Evolutionary conservation across 2,329 filamentous ascomycete species (phyloP).

Genomic region (Pseudocercospora cruenta): DNA sequence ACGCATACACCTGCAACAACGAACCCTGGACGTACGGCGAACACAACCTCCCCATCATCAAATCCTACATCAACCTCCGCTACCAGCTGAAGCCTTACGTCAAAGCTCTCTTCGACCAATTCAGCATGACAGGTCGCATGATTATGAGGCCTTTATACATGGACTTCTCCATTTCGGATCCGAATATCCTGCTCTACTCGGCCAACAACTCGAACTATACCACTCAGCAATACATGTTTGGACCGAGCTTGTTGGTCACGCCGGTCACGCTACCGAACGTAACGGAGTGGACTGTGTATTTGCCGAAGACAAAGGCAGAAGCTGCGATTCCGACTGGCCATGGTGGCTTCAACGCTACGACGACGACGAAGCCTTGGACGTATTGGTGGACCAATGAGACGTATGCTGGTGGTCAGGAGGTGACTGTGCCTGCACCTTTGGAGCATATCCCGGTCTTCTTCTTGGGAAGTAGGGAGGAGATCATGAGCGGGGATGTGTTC

Average conservation of each 20-base stretch:
- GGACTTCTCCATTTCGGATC: constrained; percentile 42
- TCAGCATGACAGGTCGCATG: constrained; percentile 39
- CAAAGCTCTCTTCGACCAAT: constrained; percentile 39
- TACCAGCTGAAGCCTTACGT: constrained; percentile 38
- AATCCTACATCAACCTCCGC: constrained; percentile 36
- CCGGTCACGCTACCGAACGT: constrained; percentile 43
- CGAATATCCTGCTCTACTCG: constrained; percentile 31
- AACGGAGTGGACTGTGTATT: constrained; percentile 43
- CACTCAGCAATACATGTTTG: constrained; percentile 48
- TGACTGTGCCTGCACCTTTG: constrained; percentile 34
- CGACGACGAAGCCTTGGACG: constrained; percentile 39
- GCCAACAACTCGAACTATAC: constrained; percentile 40
- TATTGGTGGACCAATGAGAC: constrained; percentile 48
- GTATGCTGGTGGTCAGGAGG: constrained; percentile 43
- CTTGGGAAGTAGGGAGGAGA: constrained; percentile 32
- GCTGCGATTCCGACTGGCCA: constrained; percentile 19
- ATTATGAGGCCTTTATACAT: constrained; percentile 46
- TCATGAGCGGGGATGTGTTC: constrained; percentile 33
- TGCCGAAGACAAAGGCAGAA: constrained; percentile 34
- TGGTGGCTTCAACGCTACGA: not conserved
- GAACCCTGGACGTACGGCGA: constrained; percentile 40
- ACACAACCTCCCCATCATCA: constrained; percentile 35
- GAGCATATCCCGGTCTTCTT: constrained; percentile 39
- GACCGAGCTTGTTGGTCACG: constrained; percentile 42
- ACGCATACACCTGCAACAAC: constrained; percentile 44